Conservation (phyloP, 495 filamentous ascomycete genomes). For the Tirmania nivea region DNA sequence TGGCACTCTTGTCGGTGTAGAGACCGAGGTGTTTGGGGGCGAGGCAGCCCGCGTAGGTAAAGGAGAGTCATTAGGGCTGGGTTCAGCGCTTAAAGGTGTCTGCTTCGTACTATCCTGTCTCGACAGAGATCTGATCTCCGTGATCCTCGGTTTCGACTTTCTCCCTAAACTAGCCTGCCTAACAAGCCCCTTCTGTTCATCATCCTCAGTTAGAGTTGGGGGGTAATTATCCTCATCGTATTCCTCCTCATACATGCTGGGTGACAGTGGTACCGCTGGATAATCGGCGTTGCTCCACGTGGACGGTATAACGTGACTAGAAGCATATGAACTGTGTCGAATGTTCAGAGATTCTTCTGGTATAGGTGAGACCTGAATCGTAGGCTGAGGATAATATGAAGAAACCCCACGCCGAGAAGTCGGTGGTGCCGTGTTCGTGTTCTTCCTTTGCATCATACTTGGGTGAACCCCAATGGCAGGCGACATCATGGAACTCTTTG, state of each 20-base stretch:
- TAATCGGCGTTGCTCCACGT: slow-evolving; percentile 32
- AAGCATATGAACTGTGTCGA: slow-evolving; percentile 52
- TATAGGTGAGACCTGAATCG: slow-evolving; percentile 71
- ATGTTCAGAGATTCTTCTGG: slow-evolving; percentile 52
- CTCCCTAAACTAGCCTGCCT: slow-evolving; percentile 32
- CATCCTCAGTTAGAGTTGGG: slow-evolving; percentile 22
- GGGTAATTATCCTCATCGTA: slow-evolving; percentile 30
- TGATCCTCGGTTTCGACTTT: slow-evolving; percentile 16
- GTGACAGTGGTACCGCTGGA: slow-evolving; percentile 1
- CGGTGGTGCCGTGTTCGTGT: slow-evolving; percentile 27
- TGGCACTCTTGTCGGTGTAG: neutral
- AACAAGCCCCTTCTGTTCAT: slow-evolving; percentile 42
- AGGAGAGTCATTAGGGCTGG: neutral
- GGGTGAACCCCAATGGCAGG: neutral
- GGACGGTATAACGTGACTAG: slow-evolving; percentile 57
- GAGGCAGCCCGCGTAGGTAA: neutral
- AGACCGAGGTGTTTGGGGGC: slow-evolving; percentile 1
- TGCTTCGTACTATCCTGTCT: slow-evolving; percentile 5
- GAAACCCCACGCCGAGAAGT: slow-evolving; percentile 45
- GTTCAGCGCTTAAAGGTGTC: slow-evolving; percentile 1
- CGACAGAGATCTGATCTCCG: slow-evolving; percentile 9
- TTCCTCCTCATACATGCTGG: slow-evolving; percentile 21
- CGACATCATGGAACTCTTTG: neutral
- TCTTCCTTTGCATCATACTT: neutral
- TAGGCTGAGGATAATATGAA: slow-evolving; percentile 43